These are phyloP conservation scores for Fraxinus angustifolia DNA, from an alignment of 305 asterid species.

Conservation along the genomic window DNA sequence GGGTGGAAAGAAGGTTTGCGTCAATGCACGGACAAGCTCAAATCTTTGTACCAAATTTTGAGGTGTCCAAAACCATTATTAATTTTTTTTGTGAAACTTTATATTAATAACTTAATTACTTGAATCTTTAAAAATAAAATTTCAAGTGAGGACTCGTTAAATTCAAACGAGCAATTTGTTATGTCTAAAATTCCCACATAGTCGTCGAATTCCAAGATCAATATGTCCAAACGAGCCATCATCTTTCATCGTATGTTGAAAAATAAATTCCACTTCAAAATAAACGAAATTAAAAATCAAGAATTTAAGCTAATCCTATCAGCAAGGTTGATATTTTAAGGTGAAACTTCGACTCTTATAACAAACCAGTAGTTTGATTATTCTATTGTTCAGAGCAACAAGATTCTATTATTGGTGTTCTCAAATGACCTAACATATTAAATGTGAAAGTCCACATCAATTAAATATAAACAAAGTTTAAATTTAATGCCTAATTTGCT, in stretches of 20 bases:
- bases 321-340: background rate
- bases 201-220: background rate
- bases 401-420: background rate
- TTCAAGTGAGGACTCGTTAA: background rate
- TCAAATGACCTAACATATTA: background rate
- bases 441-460: background rate
- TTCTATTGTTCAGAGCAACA: background rate
- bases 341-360: no score
- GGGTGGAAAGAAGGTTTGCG: background rate
- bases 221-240: background rate
- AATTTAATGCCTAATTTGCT: background rate
- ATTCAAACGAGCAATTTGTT: no score
- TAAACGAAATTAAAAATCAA: background rate
- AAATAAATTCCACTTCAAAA: no score
- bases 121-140: background rate
- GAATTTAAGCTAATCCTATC: no score
- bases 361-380: no score
- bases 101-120: background rate
- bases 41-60: background rate
- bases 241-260: no score
- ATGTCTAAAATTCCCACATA: background rate
- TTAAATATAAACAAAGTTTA: no score
- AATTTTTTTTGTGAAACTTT: background rate
- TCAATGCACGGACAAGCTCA: background rate
- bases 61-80: background rate